These are phyloP conservation scores for Naganishia onofrii DNA, from an alignment of 768 basidiomycete genomes.

Conservation along the genomic window DNA sequence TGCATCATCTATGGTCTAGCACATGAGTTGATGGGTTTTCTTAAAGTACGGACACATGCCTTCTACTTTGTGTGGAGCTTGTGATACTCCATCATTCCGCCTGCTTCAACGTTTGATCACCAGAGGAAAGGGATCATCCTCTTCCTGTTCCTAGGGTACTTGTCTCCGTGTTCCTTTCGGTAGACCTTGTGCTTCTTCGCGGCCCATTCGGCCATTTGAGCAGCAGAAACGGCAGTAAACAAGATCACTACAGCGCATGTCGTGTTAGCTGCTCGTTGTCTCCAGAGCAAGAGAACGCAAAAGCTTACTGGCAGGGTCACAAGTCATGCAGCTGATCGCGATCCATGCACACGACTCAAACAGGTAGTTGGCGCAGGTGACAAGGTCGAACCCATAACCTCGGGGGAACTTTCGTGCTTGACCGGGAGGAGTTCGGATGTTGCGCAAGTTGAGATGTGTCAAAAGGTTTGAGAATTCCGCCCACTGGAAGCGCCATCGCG, in stretches of 20 bases:
- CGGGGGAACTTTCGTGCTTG: constrained; percentile 77
- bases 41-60: too few relatives aligned
- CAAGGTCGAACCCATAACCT: constrained; percentile 87
- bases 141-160: constrained; percentile 71
- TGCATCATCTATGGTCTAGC: too few relatives aligned
- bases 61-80: too few relatives aligned
- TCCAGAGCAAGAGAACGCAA: background rate
- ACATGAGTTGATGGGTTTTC: too few relatives aligned
- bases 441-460: constrained; percentile 76
- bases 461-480: constrained; percentile 78
- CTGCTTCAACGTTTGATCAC: background rate
- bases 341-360: constrained; percentile 81
- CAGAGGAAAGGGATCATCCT: constrained; percentile 73
- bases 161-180: constrained; percentile 87
- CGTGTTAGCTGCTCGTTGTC: background rate
- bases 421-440: constrained; percentile 71
- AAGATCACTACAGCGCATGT: too few relatives aligned
- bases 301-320: constrained; percentile 53
- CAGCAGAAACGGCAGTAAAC: constrained; percentile 64
- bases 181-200: constrained; percentile 83
- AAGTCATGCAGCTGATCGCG: constrained; percentile 70
- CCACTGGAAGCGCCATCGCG: constrained; percentile 58
- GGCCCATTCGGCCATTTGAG: constrained; percentile 82
- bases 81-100: too few relatives aligned
- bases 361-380: constrained; percentile 90